Conservation (phyloP, 108 stramenopile genomes). For the Cyclotella cryptica region DNA sequence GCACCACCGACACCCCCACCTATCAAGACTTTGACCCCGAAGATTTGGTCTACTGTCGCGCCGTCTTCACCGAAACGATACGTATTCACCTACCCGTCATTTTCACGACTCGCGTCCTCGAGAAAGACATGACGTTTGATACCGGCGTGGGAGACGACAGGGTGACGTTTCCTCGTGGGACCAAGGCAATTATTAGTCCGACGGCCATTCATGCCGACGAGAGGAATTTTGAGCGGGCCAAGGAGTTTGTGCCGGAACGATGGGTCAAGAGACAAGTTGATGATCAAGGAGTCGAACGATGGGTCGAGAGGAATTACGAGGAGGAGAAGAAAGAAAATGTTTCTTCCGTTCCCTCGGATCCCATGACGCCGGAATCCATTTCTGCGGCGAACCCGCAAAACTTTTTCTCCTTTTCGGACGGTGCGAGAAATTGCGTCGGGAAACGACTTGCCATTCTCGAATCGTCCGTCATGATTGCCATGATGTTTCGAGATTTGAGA, state of each 20-base stretch:
- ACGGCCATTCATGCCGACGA: constrained; percentile 53
- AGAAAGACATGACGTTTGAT: constrained; percentile 45
- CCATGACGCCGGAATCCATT: constrained; percentile 27
- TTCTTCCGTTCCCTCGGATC: constrained; percentile 2
- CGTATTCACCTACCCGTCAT: constrained; percentile 50
- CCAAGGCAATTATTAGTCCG: constrained; percentile 47
- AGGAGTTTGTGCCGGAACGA: constrained; percentile 63
- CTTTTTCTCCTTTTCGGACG: constrained; percentile 45
- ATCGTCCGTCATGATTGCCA: constrained; percentile 36
- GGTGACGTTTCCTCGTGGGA: constrained; percentile 40
- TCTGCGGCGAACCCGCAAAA: constrained; percentile 41
- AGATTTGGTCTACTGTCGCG: constrained; percentile 51
- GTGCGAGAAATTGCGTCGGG: constrained; percentile 51
- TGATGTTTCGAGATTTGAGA: constrained; percentile 28
- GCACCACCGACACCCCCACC: background rate
- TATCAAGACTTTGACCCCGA: constrained; percentile 27
- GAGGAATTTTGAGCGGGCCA: constrained; percentile 48
- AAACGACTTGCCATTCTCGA: constrained; percentile 40
- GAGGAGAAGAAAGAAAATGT: constrained; percentile 4
- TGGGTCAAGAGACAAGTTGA: constrained; percentile 47
- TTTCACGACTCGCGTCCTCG: constrained; percentile 43
- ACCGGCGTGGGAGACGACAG: constrained; percentile 23
- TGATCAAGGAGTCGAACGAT: constrained; percentile 2
- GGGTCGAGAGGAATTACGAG: constrained; percentile 39
- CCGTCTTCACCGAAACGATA: constrained; percentile 56